Evolutionary conservation across 2,329 filamentous ascomycete species (phyloP), one percentile per base, ranked within the genome.

Genomic region (Colletotrichum lupini): DNA sequence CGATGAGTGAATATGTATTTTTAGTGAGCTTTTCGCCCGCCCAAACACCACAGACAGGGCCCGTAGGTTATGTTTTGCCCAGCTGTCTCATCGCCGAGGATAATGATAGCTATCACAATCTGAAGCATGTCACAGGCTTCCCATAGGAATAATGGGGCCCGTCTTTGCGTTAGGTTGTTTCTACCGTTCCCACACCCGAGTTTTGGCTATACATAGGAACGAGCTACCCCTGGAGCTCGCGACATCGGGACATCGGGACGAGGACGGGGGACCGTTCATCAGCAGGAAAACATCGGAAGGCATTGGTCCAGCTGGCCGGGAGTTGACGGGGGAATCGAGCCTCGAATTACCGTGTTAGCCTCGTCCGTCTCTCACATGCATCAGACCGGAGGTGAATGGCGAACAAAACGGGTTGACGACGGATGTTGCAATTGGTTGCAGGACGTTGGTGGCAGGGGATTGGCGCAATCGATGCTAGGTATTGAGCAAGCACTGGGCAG

Each of bases 161-260:
- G 16, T 26, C 37, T 16, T 42, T 53, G 52, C 61, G 32, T 65
- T 32, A 9, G 30, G 30, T 70, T 32, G 60, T 71, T 66, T 73
- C 49, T 71, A 35, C 61, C 61, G 42, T 30, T 66, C 11, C 55
- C 61, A 37, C 70, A 71, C 61, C 67, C 67, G 67, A 70, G 67
- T 73, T 71, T 71, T 73, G 67, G 71, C 71, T 73, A 70, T 70
- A 71, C 42, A 66, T 71, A 70, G 67, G 56, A 60, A 37, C 52
- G 32, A 72, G 66, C 42, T 85, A 55, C 49, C 37, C 22, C 58
- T 46, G 60, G 68, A 26, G 22, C 24, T 68, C 35, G 57, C 56
- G 46, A 61, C 46, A 19, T 68, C 35, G 57, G 64, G 56, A 61
- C 46, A 19, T 42, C 37, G 37, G 37, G 37, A 42, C 37, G 37